A percentile compares a stretch with the other conserved stretches of the same genome.
These are phyloP conservation scores for Sphaerulina populicola DNA, from an alignment of 2,329 filamentous ascomycete genomes.

Conservation along the genomic window DNA sequence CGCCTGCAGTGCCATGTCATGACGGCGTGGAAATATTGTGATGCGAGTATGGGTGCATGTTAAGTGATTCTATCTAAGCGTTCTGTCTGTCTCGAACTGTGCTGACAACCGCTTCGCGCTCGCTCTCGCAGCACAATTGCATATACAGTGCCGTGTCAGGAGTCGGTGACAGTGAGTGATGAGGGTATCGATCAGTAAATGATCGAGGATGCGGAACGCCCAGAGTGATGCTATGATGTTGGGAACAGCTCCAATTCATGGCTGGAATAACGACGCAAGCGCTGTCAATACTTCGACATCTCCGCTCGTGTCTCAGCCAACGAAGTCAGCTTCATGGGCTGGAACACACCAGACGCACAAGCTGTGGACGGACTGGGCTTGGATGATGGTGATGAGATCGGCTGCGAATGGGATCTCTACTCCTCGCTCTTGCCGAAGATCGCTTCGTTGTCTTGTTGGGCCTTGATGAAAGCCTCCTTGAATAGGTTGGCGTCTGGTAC, in stretches of 20 bases:
- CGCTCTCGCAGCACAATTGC: constrained; percentile 10
- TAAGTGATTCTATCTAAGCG: constrained; percentile 20
- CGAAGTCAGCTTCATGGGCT: background rate
- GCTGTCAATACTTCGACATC: background rate
- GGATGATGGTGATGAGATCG: background rate
- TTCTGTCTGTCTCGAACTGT: constrained; percentile 12
- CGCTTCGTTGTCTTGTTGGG: constrained; percentile 89
- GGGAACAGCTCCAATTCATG: background rate
- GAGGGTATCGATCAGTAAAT: constrained; percentile 6
- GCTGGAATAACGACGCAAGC: background rate
- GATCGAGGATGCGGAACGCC: constrained; percentile 24
- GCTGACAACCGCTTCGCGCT: constrained; percentile 7
- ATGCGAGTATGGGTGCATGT: constrained; percentile 1
- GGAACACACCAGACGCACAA: background rate
- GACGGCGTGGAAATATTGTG: background rate
- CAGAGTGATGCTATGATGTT: constrained; percentile 20
- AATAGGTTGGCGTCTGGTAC: constrained; percentile 80
- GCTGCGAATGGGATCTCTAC: background rate
- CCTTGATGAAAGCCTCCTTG: constrained; percentile 96
- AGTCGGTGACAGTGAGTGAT: constrained; percentile 20
- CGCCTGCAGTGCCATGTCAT: no score
- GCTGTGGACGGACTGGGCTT: background rate
- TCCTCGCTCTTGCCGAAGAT: constrained; percentile 51
- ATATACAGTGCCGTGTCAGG: constrained; percentile 16
- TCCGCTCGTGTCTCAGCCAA: background rate